These are phyloP conservation scores for Sphagnurus paluster DNA, from an alignment of 1,284 basidiomycete species.

Conservation along the genomic window DNA sequence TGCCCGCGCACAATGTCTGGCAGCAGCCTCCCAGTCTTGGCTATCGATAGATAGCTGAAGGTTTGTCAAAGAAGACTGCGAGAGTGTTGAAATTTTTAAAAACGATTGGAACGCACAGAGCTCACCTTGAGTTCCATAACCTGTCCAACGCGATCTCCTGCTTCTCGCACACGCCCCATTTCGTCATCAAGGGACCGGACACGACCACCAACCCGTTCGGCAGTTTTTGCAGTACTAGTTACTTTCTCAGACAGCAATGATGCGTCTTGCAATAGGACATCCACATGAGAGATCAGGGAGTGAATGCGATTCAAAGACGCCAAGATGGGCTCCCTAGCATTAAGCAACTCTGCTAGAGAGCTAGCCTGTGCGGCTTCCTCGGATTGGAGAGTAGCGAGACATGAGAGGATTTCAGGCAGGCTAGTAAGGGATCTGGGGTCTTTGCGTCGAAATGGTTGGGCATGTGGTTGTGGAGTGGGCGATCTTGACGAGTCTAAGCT, in stretches of 20 bases:
- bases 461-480: background rate
- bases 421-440: conserved; percentile 59
- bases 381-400: conserved; percentile 73
- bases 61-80: conserved; percentile 75
- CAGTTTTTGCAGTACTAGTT: conserved; percentile 74
- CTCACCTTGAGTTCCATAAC: conserved; percentile 88
- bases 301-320: conserved; percentile 65
- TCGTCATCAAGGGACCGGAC: conserved; percentile 90
- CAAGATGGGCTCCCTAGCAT: conserved; percentile 67
- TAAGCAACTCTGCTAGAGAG: conserved; percentile 74
- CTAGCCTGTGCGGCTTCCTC: conserved; percentile 78
- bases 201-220: conserved; percentile 86
- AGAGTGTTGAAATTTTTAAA: conserved; percentile 5
- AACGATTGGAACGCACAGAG: conserved; percentile 8
- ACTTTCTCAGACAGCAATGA: conserved; percentile 58
- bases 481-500: background rate
- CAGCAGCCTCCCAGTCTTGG: conserved; percentile 95
- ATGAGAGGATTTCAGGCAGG: conserved; percentile 67
- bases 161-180: conserved; percentile 84
- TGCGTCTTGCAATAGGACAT: conserved; percentile 65
- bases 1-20: conserved; percentile 86
- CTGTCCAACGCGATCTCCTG: conserved; percentile 81
- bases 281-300: conserved; percentile 63
- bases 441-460: conserved; percentile 7
- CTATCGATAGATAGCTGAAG: conserved; percentile 79